Percentiles rank a stretch among this genome's conserved stretches.
These are phyloP conservation scores for Taphrina wiesneri DNA, from an alignment of 1,139 yeast genomes.

Conservation along the genomic window DNA sequence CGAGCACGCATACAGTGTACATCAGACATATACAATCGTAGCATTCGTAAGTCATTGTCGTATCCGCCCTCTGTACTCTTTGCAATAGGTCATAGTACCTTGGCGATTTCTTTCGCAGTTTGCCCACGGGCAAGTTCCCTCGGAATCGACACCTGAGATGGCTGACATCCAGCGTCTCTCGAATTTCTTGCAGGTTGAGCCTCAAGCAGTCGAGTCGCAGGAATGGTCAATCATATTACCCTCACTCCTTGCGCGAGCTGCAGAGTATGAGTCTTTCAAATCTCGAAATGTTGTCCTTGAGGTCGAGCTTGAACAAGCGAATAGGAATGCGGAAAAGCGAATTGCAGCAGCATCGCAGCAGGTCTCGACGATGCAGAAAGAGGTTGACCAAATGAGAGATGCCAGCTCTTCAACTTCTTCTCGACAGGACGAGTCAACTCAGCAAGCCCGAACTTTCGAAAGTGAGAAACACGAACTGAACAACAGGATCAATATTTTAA, in stretches of 20 bases:
- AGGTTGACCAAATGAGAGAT: not conserved
- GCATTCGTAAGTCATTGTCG: too few relatives aligned
- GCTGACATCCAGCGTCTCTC: constrained; percentile 27
- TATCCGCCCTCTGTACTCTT: too few relatives aligned
- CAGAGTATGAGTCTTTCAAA: constrained; percentile 34
- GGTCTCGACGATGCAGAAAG: not conserved
- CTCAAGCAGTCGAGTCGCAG: constrained; percentile 13
- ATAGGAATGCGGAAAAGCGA: constrained; percentile 23
- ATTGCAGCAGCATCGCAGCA: constrained; percentile 13
- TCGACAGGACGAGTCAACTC: not conserved
- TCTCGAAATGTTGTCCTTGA: constrained; percentile 35
- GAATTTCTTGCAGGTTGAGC: constrained; percentile 27
- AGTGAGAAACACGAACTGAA: not conserved
- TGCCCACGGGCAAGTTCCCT: not conserved
- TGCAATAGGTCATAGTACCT: too few relatives aligned
- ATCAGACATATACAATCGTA: too few relatives aligned
- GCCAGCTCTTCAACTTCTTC: not conserved
- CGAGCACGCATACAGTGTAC: too few relatives aligned
- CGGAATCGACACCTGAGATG: not conserved
- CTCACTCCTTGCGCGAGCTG: constrained; percentile 30
- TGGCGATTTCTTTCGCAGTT: not conserved
- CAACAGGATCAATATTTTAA: not conserved
- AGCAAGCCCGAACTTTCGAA: not conserved
- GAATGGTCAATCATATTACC: constrained; percentile 10
- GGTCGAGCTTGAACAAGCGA: constrained; percentile 36